phyloP scores from a whole-genome alignment of 371 early-diverging fungal genomes.

The Rhizopus microsporus region DNA sequence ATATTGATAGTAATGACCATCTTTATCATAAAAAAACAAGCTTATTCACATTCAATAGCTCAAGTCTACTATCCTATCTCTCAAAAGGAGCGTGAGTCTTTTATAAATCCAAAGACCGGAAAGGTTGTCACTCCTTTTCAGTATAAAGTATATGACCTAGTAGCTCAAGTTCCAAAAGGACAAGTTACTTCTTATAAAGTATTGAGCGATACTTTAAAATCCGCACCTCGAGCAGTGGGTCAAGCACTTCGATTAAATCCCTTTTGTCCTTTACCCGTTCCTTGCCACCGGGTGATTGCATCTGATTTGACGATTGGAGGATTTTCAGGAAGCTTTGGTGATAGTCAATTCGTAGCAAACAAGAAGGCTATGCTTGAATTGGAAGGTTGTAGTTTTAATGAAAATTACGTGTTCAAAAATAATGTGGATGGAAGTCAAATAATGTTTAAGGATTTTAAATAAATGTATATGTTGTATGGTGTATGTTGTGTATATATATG shows the following conservation, averaged over 20 bases:
- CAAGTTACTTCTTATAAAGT: constrained; percentile 76
- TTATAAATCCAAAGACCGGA: constrained; percentile 52
- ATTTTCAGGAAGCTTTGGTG: constrained; percentile 68
- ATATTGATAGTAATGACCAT: too few relatives aligned
- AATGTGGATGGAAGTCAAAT: constrained; percentile 42
- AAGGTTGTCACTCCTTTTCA: constrained; percentile 70
- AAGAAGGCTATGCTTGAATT: constrained; percentile 69
- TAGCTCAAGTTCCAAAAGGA: constrained; percentile 71
- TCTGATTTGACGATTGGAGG: constrained; percentile 72
- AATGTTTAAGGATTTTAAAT: constrained; percentile 55
- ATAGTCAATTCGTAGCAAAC: constrained; percentile 59
- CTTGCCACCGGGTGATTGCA: constrained; percentile 82
- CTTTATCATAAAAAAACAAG: too few relatives aligned
- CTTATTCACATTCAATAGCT: constrained; percentile 16
- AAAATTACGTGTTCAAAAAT: constrained; percentile 52
- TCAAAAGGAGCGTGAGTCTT: constrained; percentile 37
- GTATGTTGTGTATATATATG: background rate
- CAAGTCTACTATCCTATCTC: constrained; percentile 44
- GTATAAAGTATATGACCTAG: constrained; percentile 69
- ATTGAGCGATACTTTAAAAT: constrained; percentile 64
- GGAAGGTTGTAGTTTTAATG: constrained; percentile 71
- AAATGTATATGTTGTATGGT: background rate
- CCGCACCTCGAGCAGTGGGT: constrained; percentile 76
- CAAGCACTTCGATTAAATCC: constrained; percentile 77
- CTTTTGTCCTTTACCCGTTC: constrained; percentile 74